These are phyloP conservation scores for Pouteria glomerata DNA, from an alignment of 148 eudicot genomes.

Conservation along the genomic window DNA sequence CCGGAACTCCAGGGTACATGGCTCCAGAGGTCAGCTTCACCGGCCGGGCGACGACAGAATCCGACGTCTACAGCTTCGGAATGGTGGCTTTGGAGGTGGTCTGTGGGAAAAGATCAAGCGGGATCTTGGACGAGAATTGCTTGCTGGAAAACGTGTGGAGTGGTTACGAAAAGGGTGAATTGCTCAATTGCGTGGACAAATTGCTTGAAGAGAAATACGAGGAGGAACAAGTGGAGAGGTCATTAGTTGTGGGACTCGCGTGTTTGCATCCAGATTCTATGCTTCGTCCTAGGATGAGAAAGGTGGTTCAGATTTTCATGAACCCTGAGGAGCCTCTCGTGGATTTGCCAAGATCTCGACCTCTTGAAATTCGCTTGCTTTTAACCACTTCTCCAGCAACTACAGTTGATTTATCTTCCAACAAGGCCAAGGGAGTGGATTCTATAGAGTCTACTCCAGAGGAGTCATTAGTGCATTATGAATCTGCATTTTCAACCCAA, in stretches of 20 bases:
- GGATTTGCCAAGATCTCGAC: conserved; percentile 35
- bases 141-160: conserved; percentile 54
- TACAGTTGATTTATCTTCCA: neutral
- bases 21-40: conserved; percentile 79
- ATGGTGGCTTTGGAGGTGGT: conserved; percentile 65
- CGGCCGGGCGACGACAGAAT: conserved; percentile 63
- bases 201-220: conserved; percentile 30
- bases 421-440: neutral
- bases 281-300: conserved; percentile 49
- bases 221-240: conserved; percentile 32
- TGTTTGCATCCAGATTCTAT: conserved; percentile 48
- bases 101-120: conserved; percentile 61
- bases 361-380: conserved; percentile 38
- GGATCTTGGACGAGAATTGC: conserved; percentile 55
- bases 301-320: conserved; percentile 43
- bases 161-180: conserved; percentile 23
- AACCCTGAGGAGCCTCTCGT: conserved; percentile 49
- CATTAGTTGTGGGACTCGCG: conserved; percentile 37
- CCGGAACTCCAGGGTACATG: conserved; percentile 71
- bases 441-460: neutral
- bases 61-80: conserved; percentile 74
- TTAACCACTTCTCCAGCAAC: conserved; percentile 7
- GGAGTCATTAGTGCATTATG: too few relatives aligned
- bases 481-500: too few relatives aligned
- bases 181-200: conserved; percentile 41